phyloP scores from a whole-genome alignment of 202 grass and related monocot species.

The Carex arenaria region DNA sequence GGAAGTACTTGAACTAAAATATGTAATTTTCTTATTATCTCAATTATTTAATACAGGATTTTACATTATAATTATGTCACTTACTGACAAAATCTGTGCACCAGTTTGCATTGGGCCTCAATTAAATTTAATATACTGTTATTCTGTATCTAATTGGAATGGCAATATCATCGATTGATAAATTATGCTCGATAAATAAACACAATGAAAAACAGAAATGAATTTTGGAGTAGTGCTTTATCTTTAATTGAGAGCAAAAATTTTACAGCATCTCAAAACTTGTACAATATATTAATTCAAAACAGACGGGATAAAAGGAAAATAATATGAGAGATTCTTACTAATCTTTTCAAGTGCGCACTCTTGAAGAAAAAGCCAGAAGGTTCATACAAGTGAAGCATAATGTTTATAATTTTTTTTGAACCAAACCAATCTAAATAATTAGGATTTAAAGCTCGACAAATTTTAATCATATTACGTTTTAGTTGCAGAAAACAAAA shows the following conservation, averaged over 20 bases:
- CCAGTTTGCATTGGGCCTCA: not conserved
- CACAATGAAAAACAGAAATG: not conserved
- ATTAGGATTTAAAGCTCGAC: no score
- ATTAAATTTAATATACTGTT: not conserved
- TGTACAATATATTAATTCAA: no score
- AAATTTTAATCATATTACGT: no score
- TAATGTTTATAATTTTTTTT: no score
- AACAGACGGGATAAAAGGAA: no score
- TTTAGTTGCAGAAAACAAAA: no score
- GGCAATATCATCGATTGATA: no score
- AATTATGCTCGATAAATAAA: not conserved
- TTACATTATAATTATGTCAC: not conserved
- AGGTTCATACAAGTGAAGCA: no score
- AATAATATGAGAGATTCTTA: no score
- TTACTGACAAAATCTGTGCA: not conserved
- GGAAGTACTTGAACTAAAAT: conserved; percentile 21
- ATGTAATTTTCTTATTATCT: not conserved
- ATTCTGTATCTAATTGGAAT: not conserved
- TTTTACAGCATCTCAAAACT: not conserved
- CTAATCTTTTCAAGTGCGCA: no score
- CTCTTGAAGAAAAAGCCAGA: no score
- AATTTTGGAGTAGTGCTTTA: not conserved
- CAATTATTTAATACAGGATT: not conserved
- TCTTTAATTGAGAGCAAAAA: not conserved
- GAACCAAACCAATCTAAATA: no score